Conservation (phyloP, 805 yeast genomes). For the Tetrapisispora taiwanensis region DNA sequence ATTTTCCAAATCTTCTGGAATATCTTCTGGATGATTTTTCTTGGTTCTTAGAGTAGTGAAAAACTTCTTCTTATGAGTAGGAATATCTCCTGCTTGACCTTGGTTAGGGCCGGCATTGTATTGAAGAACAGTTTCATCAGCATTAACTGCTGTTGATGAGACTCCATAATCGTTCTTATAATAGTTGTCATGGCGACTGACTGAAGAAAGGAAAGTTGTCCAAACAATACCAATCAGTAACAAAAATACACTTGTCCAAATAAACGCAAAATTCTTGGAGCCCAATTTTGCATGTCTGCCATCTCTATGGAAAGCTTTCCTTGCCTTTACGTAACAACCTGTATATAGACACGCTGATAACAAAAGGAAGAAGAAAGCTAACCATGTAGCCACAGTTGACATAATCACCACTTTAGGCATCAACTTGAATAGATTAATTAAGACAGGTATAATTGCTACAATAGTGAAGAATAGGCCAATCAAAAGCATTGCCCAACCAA, state of each 20-base stretch:
- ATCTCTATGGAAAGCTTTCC: constrained; percentile 35
- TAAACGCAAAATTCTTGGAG: constrained; percentile 43
- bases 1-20: not conserved
- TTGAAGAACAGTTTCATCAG: constrained; percentile 4
- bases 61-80: constrained; percentile 3
- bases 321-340: constrained; percentile 46
- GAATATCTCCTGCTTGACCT: not conserved
- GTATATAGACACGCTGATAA: constrained; percentile 42
- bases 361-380: constrained; percentile 37
- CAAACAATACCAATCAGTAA: constrained; percentile 14
- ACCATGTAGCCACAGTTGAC: constrained; percentile 17
- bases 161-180: constrained; percentile 2
- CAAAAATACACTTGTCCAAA: constrained; percentile 39
- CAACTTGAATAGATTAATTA: constrained; percentile 15
- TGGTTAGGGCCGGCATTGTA: not conserved
- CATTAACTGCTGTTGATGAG: constrained; percentile 5
- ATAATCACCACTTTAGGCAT: constrained; percentile 14
- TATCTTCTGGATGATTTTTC: constrained; percentile 1
- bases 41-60: constrained; percentile 10
- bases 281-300: constrained; percentile 39
- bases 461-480: constrained; percentile 48
- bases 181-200: constrained; percentile 6
- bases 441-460: constrained; percentile 35
- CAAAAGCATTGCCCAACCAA: constrained; percentile 54
- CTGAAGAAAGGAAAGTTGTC: constrained; percentile 11